Percentiles rank a stretch among this genome's conserved stretches.
phyloP scores from a whole-genome alignment of 441 rosid genomes.

The Populus hybrid region DNA sequence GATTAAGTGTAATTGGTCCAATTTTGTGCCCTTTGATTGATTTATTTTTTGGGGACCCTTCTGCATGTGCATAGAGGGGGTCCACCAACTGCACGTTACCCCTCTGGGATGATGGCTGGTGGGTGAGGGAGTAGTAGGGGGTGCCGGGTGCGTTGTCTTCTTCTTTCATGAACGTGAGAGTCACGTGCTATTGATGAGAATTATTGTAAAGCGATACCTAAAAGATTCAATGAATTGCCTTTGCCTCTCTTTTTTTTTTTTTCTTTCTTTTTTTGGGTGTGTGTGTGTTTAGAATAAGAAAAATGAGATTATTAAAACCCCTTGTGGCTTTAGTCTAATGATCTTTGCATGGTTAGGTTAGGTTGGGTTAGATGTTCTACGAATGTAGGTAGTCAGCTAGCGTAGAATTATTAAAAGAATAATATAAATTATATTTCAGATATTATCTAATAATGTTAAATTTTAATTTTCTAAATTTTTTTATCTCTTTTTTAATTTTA shows the following conservation, averaged over 20 bases:
- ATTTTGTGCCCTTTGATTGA: neutral
- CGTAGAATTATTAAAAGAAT: no score
- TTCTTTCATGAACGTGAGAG: conserved; percentile 15
- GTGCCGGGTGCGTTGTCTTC: neutral
- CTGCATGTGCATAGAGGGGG: conserved; percentile 11
- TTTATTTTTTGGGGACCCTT: neutral
- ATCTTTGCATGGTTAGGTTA: no score
- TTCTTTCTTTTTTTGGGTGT: no score
- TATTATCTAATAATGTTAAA: no score
- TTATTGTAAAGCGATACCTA: neutral
- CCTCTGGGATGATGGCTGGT: neutral
- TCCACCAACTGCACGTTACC: conserved; percentile 18
- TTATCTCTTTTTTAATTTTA: no score
- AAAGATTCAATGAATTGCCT: neutral
- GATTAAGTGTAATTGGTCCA: neutral
- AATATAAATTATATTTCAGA: no score
- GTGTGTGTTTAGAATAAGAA: neutral
- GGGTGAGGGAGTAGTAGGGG: no score
- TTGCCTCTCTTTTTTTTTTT: no score
- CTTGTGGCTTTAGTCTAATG: no score
- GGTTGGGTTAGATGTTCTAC: no score
- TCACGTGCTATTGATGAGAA: conserved; percentile 17
- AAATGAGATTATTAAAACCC: neutral
- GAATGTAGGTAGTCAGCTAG: no score
- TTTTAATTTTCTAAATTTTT: no score